Conservation (phyloP, 2,329 filamentous ascomycete genomes). For the Phyllosticta citriasiana region DNA sequence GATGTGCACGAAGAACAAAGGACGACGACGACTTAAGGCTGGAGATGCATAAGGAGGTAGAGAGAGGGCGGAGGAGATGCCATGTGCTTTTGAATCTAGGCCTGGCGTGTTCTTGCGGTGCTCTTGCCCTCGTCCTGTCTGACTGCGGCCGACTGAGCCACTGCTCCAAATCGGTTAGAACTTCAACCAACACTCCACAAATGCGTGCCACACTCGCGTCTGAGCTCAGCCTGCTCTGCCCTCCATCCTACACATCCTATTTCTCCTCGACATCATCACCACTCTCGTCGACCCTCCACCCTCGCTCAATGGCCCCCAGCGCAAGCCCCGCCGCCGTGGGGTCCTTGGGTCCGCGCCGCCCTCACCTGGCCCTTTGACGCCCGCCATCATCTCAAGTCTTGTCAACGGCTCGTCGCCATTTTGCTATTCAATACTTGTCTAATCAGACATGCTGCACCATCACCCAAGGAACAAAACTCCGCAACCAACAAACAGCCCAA, state of each 20-base stretch:
- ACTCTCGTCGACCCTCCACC: background rate
- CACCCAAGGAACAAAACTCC: background rate
- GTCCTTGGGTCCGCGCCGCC: background rate
- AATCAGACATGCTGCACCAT: background rate
- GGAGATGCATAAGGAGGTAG: background rate
- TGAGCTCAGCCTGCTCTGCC: background rate
- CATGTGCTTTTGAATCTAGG: slow-evolving; percentile 6
- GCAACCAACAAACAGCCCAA: background rate
- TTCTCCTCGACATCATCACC: background rate
- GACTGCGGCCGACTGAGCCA: slow-evolving; percentile 7
- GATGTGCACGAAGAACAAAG: too few species aligned
- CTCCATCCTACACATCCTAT: too few species aligned
- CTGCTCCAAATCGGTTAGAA: background rate
- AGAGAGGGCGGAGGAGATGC: background rate
- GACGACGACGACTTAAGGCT: background rate
- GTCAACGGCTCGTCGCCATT: background rate
- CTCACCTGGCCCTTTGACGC: background rate
- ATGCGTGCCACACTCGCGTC: background rate
- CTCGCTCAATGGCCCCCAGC: background rate
- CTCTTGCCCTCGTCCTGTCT: background rate
- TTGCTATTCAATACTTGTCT: background rate
- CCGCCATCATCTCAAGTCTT: background rate
- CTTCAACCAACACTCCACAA: background rate
- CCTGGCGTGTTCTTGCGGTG: background rate
- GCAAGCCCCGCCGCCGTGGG: background rate